Evolutionary conservation across 257 asterid species (phyloP).

Genomic region (Solanum ossicruentum): DNA sequence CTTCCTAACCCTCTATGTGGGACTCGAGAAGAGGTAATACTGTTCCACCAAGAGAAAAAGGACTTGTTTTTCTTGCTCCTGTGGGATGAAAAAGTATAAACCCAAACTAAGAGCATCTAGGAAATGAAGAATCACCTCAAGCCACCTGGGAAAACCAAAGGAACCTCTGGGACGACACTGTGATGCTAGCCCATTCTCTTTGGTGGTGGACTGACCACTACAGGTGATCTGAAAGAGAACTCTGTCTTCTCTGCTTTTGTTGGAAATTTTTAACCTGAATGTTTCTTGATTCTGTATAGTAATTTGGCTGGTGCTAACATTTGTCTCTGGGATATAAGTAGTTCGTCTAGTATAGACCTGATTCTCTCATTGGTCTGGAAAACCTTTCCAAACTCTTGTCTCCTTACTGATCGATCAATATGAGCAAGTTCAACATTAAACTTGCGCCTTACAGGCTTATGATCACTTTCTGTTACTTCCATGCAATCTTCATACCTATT

Average conservation of each 20-base stretch:
- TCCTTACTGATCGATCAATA: constrained; percentile 66
- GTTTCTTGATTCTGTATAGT: constrained; percentile 62
- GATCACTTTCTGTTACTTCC: constrained; percentile 96
- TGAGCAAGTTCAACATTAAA: constrained; percentile 66
- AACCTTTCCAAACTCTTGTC: constrained; percentile 75
- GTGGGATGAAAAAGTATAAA: not conserved
- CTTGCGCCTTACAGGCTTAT: constrained; percentile 89
- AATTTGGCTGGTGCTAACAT: constrained; percentile 33
- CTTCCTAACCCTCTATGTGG: not conserved
- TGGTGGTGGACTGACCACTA: constrained; percentile 57
- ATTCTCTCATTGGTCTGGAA: constrained; percentile 29
- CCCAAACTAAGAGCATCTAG: not conserved
- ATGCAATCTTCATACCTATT: constrained; percentile 85
- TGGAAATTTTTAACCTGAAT: constrained; percentile 50
- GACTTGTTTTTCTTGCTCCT: not conserved
- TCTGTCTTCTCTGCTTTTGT: constrained; percentile 43
- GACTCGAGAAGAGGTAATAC: not conserved
- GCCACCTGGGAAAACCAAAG: constrained; percentile 87
- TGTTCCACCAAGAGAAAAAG: not conserved
- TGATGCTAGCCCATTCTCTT: constrained; percentile 32
- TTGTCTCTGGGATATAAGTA: constrained; percentile 52
- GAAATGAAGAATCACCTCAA: constrained; percentile 45
- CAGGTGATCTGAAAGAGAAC: constrained; percentile 57
- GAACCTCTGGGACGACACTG: constrained; percentile 61
- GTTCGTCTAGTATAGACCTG: constrained; percentile 35